Evolutionary conservation across 202 grass and related monocot species (phyloP).

Genomic region (Hordeum pubiflorum): DNA sequence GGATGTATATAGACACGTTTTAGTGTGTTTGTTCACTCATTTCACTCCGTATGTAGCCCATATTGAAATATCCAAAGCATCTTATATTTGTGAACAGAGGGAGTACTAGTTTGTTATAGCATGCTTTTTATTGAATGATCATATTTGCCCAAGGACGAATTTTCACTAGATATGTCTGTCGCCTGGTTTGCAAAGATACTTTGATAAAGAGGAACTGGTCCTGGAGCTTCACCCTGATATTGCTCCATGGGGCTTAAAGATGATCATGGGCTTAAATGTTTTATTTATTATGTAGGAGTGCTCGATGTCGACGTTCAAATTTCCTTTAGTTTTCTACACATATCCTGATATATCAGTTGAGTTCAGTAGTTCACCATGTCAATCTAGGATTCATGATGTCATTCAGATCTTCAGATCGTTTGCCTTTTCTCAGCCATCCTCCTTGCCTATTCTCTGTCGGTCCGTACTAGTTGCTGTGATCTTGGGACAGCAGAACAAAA

Average conservation of each 20-base stretch:
- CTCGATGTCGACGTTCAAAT: background rate
- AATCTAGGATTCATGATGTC: background rate
- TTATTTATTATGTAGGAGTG: background rate
- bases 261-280: background rate
- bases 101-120: background rate
- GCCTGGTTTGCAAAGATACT: background rate
- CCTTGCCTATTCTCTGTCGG: background rate
- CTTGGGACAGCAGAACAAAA: background rate
- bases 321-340: background rate
- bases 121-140: constrained; percentile 7
- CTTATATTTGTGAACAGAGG: too few relatives aligned
- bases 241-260: background rate
- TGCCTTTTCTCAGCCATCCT: background rate
- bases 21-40: too few relatives aligned
- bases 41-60: too few relatives aligned
- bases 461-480: background rate
- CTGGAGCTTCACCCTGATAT: background rate
- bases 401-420: constrained; percentile 17
- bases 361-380: background rate
- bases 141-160: background rate
- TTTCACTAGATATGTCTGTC: background rate
- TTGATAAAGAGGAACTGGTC: background rate
- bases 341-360: background rate
- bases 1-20: too few relatives aligned
- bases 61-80: too few relatives aligned